Percentiles rank a stretch among this genome's conserved stretches.
These are phyloP conservation scores for Seiridium cupressi DNA, from an alignment of 2,329 filamentous ascomycete genomes.

Conservation along the genomic window DNA sequence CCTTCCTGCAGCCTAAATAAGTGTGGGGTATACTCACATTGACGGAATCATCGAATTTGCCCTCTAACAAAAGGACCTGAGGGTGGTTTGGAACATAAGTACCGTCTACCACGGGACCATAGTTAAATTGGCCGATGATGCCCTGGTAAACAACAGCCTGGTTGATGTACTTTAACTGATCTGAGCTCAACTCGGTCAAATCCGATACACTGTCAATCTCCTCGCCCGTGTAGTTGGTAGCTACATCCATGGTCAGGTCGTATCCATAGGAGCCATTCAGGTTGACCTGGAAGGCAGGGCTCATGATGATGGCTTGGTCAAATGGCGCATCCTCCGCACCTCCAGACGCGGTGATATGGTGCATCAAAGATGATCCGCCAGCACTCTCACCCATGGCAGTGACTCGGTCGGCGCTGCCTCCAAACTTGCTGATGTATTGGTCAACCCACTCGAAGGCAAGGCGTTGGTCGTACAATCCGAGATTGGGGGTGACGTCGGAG, in stretches of 20 bases:
- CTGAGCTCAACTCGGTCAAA: not conserved
- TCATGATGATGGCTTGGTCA: constrained; percentile 17
- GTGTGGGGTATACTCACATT: constrained; percentile 1
- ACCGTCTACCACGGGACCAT: constrained; percentile 3
- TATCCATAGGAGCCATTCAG: constrained; percentile 15
- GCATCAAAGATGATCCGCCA: constrained; percentile 45
- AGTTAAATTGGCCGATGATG: constrained; percentile 5
- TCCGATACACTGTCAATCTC: constrained; percentile 8
- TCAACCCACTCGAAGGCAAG: constrained; percentile 48
- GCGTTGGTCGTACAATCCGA: constrained; percentile 46
- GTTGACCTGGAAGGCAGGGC: constrained; percentile 22
- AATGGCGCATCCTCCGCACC: constrained; percentile 25
- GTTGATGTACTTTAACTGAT: constrained; percentile 7
- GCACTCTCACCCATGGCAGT: constrained; percentile 50
- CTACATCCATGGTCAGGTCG: constrained; percentile 14
- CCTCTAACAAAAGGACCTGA: constrained; percentile 3
- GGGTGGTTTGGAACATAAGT: constrained; percentile 7
- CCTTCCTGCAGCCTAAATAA: not conserved
- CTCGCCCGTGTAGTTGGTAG: constrained; percentile 7
- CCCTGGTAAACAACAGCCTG: constrained; percentile 2
- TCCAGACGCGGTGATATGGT: constrained; percentile 44
- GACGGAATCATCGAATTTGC: constrained; percentile 3
- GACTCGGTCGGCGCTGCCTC: constrained; percentile 29
- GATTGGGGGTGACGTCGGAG: constrained; percentile 35
- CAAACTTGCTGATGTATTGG: constrained; percentile 44